These are phyloP conservation scores for Gossypium trilobum DNA, from an alignment of 441 rosid genomes.

Conservation along the genomic window DNA sequence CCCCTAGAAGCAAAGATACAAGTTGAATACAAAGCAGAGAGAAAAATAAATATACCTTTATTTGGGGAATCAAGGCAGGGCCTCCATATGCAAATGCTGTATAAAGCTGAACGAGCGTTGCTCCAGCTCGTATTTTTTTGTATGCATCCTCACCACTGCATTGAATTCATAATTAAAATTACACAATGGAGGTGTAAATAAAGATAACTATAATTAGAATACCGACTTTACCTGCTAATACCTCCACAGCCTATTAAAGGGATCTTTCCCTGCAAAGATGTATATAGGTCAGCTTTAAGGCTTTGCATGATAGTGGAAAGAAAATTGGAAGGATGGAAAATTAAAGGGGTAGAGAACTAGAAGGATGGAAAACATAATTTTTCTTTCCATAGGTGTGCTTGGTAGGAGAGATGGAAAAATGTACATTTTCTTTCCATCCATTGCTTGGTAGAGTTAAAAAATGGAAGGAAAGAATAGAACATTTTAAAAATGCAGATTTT, in stretches of 20 bases:
- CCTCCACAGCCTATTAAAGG: constrained; percentile 96
- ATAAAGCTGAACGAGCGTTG: constrained; percentile 90
- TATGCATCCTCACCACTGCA: constrained; percentile 92
- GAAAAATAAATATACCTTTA: constrained; percentile 43
- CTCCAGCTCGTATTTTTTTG: constrained; percentile 85
- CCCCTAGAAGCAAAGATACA: too few species aligned
- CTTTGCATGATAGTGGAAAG: too few species aligned
- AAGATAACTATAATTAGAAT: background rate
- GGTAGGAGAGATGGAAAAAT: too few species aligned
- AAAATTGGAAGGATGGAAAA: too few species aligned
- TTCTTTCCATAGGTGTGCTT: too few species aligned
- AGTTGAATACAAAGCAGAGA: background rate
- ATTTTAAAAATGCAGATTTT: too few species aligned
- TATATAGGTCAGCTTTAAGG: constrained; percentile 3
- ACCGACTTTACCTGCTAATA: constrained; percentile 54
- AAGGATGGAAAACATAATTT: too few species aligned
- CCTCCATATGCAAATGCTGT: constrained; percentile 92
- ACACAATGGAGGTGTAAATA: background rate
- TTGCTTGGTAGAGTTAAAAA: too few species aligned
- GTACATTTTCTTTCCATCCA: too few species aligned
- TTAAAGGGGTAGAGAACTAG: too few species aligned
- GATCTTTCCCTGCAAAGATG: constrained; percentile 64
- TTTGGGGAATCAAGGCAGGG: constrained; percentile 80
- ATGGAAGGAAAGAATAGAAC: too few species aligned
- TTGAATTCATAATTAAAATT: constrained; percentile 4